Evolutionary conservation across 1,284 basidiomycete genomes (phyloP).

Genomic region (Ganoderma leucocontextum): DNA sequence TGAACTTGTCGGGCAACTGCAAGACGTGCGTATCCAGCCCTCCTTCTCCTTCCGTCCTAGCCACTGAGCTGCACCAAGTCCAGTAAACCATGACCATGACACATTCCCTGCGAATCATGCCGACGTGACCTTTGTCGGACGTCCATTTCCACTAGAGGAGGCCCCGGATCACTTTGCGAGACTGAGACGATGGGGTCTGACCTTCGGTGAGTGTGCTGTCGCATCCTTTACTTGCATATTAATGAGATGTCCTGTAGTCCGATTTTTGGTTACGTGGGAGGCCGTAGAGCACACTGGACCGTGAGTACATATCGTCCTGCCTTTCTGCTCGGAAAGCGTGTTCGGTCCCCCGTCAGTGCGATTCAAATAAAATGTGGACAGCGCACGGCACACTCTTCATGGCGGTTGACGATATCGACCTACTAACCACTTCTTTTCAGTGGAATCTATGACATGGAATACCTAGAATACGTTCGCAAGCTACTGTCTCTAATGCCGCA

Average conservation of each 20-base stretch:
- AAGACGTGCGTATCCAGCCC: slow-evolving; percentile 73
- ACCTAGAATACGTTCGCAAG: slow-evolving; percentile 81
- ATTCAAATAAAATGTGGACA: no score
- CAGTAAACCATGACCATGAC: slow-evolving; percentile 67
- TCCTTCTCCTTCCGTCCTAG: slow-evolving; percentile 20
- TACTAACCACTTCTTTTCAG: slow-evolving; percentile 47
- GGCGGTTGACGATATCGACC: not conserved
- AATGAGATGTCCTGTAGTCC: slow-evolving; percentile 55
- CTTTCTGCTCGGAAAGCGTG: not conserved
- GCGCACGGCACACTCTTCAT: not conserved
- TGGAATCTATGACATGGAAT: slow-evolving; percentile 85
- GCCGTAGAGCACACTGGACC: slow-evolving; percentile 92
- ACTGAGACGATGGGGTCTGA: slow-evolving; percentile 85
- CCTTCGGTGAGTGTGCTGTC: slow-evolving; percentile 69
- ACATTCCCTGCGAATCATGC: slow-evolving; percentile 70
- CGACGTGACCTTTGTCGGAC: slow-evolving; percentile 79
- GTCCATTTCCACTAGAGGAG: slow-evolving; percentile 86
- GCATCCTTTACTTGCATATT: not conserved
- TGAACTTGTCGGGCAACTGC: slow-evolving; percentile 82
- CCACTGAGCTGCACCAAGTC: slow-evolving; percentile 48
- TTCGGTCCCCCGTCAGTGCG: not conserved
- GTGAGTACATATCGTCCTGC: slow-evolving; percentile 54
- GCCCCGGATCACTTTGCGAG: slow-evolving; percentile 85
- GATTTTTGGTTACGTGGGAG: slow-evolving; percentile 96
- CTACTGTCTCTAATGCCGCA: slow-evolving; percentile 82